These are phyloP conservation scores for Apiotrichum porosum DNA, from an alignment of 1,284 basidiomycete genomes.

Conservation along the genomic window DNA sequence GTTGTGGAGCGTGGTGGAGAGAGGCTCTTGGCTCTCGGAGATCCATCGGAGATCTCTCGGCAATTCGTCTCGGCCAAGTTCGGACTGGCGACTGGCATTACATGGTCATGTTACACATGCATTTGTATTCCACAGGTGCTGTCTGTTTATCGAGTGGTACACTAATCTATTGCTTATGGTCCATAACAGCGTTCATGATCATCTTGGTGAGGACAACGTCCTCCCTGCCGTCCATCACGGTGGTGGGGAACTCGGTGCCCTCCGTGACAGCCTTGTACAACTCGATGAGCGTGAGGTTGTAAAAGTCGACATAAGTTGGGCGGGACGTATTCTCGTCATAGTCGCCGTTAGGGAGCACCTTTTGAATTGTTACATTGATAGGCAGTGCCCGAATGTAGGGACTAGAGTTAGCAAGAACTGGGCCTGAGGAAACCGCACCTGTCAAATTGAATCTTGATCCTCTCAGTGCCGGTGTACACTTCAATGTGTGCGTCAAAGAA, in stretches of 20 bases:
- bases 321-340: conserved; percentile 35
- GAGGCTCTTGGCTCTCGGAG: too few relatives aligned
- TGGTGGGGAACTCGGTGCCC: too few relatives aligned
- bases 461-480: conserved; percentile 46
- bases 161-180: too few relatives aligned
- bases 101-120: too few relatives aligned
- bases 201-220: conserved; percentile 40
- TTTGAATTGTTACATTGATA: conserved; percentile 42
- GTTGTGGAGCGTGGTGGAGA: too few relatives aligned
- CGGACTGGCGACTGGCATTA: too few relatives aligned
- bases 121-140: too few relatives aligned
- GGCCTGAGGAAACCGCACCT: conserved; percentile 36
- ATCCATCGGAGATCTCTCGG: too few relatives aligned
- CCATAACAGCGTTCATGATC: conserved; percentile 24
- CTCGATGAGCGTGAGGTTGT: conserved; percentile 42
- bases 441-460: conserved; percentile 48
- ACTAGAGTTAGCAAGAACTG: conserved; percentile 13
- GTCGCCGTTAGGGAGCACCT: conserved; percentile 33
- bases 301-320: conserved; percentile 48
- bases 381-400: conserved; percentile 50
- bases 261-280: conserved; percentile 39
- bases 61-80: too few relatives aligned
- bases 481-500: conserved; percentile 51
- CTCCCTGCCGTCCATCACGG: neutral
- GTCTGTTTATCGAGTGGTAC: too few relatives aligned